Evolutionary conservation across 2,329 filamentous ascomycete species (phyloP), one percentile per base, ranked within the genome.

Genomic region (Diaporthe australafricana): DNA sequence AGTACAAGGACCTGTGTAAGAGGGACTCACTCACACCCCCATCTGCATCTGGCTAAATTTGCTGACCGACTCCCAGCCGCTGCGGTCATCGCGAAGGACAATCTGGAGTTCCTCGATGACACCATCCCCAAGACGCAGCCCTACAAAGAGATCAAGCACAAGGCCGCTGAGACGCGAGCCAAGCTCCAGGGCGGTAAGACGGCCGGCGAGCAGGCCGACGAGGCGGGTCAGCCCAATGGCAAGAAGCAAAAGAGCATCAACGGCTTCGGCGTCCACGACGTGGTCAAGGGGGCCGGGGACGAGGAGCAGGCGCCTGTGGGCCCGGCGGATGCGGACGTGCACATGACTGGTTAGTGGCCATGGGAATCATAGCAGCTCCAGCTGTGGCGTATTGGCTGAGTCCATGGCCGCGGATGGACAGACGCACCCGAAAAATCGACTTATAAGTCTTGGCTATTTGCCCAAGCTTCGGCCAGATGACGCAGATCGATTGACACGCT

Each of bases 81-180:
- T 78, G 96, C 96, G 35, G 92, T 98, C 70, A 90, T 93, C 9
- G 93, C 94, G 80, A 91, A 95, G 74, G 96, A 98, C 82, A 97
- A 97, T 80, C 92, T 99, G 66, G 95, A 99, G 81, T 99, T 99
- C 80, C 89, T 99, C 17, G 88, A 93, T 74, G 96, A 99, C 82
- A 90, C 97, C 32, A 93, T 98, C 47, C 96, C 96, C 71, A 93
- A 93, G 80, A 98, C 95, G 1, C 89, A 92, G 7, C 91, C 94
- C 20, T 97, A 91, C 84, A 94, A 93, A 79, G 89, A 93, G 76
- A 89, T 93, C 83, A 96, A 95, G 84, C 91, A 91, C 55, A 78
- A 89, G 74, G 86, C 88, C 1, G 83, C 83, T 14, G 84, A 86
- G 1, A 86, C 83, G 4, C 86, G 88, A 62, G 84, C 86, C 27